These are phyloP conservation scores for Wilhelminamyces savonicus DNA, from an alignment of 805 yeast genomes.

Conservation along the genomic window DNA sequence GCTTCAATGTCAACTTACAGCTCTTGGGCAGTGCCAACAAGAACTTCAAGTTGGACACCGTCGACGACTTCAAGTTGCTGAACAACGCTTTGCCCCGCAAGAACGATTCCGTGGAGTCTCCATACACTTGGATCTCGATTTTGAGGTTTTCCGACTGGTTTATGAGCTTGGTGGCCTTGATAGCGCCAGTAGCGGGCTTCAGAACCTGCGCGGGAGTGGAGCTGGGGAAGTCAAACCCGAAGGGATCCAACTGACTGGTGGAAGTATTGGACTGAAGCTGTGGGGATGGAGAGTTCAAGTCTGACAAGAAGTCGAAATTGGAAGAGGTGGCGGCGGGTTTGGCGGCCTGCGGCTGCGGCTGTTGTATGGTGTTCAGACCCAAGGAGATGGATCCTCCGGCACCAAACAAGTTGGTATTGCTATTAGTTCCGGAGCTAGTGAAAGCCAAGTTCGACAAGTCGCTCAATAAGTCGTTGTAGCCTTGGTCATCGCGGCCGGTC, in stretches of 20 bases:
- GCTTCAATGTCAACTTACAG: slow-evolving; percentile 49
- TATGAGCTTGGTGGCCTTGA: slow-evolving; percentile 20
- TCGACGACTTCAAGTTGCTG: slow-evolving; percentile 42
- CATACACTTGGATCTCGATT: slow-evolving; percentile 39
- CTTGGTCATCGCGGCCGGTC: slow-evolving; percentile 30
- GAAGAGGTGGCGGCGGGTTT: slow-evolving; percentile 1
- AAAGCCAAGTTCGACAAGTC: slow-evolving; percentile 63
- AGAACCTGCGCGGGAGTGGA: slow-evolving; percentile 27
- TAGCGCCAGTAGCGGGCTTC: slow-evolving; percentile 6
- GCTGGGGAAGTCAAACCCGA: slow-evolving; percentile 32
- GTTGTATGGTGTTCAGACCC: slow-evolving; percentile 17
- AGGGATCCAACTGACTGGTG: slow-evolving; percentile 29
- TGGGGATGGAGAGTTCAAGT: slow-evolving; percentile 37
- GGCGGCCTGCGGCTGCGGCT: slow-evolving; percentile 10
- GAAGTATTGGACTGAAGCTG: slow-evolving; percentile 25
- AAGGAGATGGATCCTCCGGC: slow-evolving; percentile 46
- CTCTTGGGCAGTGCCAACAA: slow-evolving; percentile 68
- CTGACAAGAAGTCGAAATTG: slow-evolving; percentile 26
- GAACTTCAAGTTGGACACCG: slow-evolving; percentile 48
- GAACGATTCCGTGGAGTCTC: slow-evolving; percentile 26
- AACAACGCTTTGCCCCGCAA: slow-evolving; percentile 43
- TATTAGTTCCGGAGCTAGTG: slow-evolving; percentile 12
- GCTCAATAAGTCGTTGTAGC: slow-evolving; percentile 65
- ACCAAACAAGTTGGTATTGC: slow-evolving; percentile 34
- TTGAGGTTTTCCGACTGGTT: slow-evolving; percentile 42